Evolutionary conservation across 2,329 filamentous ascomycete genomes (phyloP).

Genomic region (Ophiostoma populinum): DNA sequence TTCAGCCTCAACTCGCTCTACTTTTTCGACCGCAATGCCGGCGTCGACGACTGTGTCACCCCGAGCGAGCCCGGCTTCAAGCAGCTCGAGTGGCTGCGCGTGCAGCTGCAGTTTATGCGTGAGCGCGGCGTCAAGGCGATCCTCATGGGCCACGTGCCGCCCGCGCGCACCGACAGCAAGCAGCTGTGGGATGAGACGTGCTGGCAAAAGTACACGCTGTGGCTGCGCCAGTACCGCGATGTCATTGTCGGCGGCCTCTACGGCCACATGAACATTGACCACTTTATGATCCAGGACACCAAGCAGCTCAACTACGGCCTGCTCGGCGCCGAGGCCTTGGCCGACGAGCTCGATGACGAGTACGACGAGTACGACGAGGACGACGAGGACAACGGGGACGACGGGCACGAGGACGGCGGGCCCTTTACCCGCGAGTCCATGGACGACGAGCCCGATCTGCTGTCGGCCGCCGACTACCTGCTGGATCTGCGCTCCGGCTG

Average conservation of each 20-base stretch:
- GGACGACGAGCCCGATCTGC: conserved; percentile 38
- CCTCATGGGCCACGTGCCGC: conserved; percentile 83
- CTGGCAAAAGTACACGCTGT: conserved; percentile 94
- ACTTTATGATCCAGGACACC: conserved; percentile 84
- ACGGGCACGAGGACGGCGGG: background rate
- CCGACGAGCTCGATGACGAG: background rate
- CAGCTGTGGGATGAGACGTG: conserved; percentile 89
- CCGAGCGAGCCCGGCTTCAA: conserved; percentile 76
- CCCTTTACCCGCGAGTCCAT: conserved; percentile 19
- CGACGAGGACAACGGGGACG: background rate
- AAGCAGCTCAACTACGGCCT: conserved; percentile 50
- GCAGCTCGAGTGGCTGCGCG: conserved; percentile 88
- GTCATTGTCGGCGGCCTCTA: conserved; percentile 65
- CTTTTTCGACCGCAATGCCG: conserved; percentile 85
- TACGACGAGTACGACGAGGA: conserved; percentile 17
- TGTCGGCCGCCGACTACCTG: conserved; percentile 65
- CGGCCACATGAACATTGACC: conserved; percentile 97
- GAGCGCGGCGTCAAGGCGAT: conserved; percentile 84
- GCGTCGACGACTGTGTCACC: conserved; percentile 72
- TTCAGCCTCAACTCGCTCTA: conserved; percentile 94
- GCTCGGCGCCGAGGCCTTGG: conserved; percentile 13
- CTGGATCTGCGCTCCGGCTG: conserved; percentile 61
- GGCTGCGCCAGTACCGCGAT: conserved; percentile 80
- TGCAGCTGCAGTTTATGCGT: conserved; percentile 73
- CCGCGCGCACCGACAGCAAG: conserved; percentile 71